These are phyloP conservation scores for Trebouxia sp. DNA, from an alignment of 139 green algal species.

Conservation along the genomic window DNA sequence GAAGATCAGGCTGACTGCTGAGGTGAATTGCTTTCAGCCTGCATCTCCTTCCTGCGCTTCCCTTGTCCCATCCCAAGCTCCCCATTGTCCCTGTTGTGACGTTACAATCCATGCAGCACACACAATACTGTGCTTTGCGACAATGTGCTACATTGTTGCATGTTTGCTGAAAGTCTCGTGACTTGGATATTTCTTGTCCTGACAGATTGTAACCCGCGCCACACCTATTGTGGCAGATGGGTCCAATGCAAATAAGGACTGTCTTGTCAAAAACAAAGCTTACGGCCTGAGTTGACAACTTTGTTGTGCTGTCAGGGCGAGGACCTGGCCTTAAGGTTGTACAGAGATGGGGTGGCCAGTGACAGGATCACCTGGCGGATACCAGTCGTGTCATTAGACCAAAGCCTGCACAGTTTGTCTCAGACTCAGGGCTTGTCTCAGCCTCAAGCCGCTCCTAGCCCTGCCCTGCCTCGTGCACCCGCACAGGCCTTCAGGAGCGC, in stretches of 20 bases:
- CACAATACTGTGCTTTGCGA: too few species aligned
- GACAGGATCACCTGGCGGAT: not conserved
- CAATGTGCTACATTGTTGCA: too few species aligned
- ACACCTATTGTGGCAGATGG: too few species aligned
- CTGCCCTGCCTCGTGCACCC: not conserved
- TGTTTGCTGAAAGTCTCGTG: too few species aligned
- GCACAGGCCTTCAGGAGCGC: not conserved
- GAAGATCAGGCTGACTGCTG: constrained; percentile 49
- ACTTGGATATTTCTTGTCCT: too few species aligned
- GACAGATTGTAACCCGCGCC: too few species aligned
- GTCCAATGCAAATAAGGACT: too few species aligned
- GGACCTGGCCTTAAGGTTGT: constrained; percentile 10
- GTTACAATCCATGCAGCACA: too few species aligned
- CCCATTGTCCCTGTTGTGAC: too few species aligned
- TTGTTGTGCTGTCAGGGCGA: not conserved
- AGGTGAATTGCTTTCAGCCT: constrained; percentile 31
- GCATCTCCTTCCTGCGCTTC: not conserved
- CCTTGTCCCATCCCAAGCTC: not conserved
- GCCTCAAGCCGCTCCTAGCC: not conserved
- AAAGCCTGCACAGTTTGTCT: not conserved
- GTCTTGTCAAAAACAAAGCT: not conserved
- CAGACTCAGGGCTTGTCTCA: not conserved
- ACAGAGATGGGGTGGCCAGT: not conserved
- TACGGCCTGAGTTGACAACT: not conserved
- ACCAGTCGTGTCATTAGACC: not conserved